phyloP scores from a whole-genome alignment of 192 early-diverging fungal species.

The Ambispora gerdemannii region DNA sequence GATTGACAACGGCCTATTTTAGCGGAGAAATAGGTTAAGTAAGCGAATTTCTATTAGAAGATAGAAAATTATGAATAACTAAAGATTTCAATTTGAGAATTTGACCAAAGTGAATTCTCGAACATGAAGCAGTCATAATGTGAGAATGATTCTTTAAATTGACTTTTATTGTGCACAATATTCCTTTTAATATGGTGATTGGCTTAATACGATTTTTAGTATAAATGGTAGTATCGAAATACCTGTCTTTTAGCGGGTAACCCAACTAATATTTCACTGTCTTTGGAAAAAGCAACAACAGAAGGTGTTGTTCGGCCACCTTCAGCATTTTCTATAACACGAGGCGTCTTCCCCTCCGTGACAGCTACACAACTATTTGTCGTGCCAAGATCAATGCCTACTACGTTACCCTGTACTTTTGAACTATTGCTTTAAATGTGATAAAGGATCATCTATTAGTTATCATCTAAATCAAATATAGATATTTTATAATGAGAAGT shows the following conservation, averaged over 20 bases:
- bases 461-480: too few species aligned
- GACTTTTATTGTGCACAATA: too few species aligned
- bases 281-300: conserved; percentile 93
- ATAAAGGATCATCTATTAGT: too few species aligned
- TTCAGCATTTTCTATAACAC: conserved; percentile 97
- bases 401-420: conserved; percentile 86
- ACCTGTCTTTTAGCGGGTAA: conserved; percentile 94
- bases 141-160: too few species aligned
- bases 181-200: too few species aligned
- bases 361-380: conserved; percentile 99
- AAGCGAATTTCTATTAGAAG: too few species aligned
- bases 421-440: conserved; percentile 49
- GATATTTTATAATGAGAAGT: too few species aligned
- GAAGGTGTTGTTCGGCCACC: conserved; percentile 97
- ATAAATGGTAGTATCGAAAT: conserved; percentile 16
- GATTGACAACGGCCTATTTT: conserved; percentile 86
- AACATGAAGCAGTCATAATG: too few species aligned
- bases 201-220: too few species aligned
- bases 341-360: conserved; percentile 97
- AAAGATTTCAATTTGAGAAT: too few species aligned
- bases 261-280: conserved; percentile 94
- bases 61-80: too few species aligned
- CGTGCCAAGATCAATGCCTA: conserved; percentile 99
- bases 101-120: too few species aligned
- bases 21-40: neutral